Percentiles rank a stretch among this genome's conserved stretches.
Conservation (phyloP, 352 stramenopile species). For the Globisporangium alternatum region DNA sequence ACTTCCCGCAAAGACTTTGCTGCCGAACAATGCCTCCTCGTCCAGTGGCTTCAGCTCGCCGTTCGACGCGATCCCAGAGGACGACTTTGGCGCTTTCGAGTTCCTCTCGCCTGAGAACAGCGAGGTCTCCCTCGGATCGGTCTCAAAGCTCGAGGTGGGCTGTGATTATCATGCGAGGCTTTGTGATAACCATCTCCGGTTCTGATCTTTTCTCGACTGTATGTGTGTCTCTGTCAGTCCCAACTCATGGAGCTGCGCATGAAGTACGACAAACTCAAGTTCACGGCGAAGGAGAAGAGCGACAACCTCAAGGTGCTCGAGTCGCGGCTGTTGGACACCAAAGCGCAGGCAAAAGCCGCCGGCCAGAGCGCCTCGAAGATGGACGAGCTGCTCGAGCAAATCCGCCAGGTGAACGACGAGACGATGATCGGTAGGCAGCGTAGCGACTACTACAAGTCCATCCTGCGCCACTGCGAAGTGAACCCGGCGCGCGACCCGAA, state of each 20-base stretch:
- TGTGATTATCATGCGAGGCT: not conserved
- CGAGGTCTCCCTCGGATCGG: slow-evolving; percentile 46
- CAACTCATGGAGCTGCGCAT: slow-evolving; percentile 69
- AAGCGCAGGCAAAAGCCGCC: slow-evolving; percentile 36
- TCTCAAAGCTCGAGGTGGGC: slow-evolving; percentile 58
- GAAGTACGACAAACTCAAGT: slow-evolving; percentile 77
- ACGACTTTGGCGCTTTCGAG: slow-evolving; percentile 55
- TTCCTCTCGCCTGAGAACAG: slow-evolving; percentile 58
- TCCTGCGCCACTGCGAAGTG: slow-evolving; percentile 76
- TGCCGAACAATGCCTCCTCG: slow-evolving; percentile 3
- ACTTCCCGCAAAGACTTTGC: not conserved
- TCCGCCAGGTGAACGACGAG: slow-evolving; percentile 56
- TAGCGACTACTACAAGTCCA: slow-evolving; percentile 79
- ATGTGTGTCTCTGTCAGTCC: slow-evolving; percentile 15
- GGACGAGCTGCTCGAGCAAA: slow-evolving; percentile 66
- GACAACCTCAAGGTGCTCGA: slow-evolving; percentile 47
- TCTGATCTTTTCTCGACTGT: not conserved
- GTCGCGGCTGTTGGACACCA: slow-evolving; percentile 54
- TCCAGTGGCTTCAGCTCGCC: slow-evolving; percentile 12
- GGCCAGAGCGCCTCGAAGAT: slow-evolving; percentile 51
- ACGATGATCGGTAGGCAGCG: slow-evolving; percentile 57
- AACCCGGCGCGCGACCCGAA: slow-evolving; percentile 73
- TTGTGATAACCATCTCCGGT: not conserved
- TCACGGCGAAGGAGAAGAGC: slow-evolving; percentile 50
- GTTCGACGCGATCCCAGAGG: slow-evolving; percentile 27